These are phyloP conservation scores for Penicillium sp. DNA, from an alignment of 2,329 filamentous ascomycete genomes.

Conservation along the genomic window DNA sequence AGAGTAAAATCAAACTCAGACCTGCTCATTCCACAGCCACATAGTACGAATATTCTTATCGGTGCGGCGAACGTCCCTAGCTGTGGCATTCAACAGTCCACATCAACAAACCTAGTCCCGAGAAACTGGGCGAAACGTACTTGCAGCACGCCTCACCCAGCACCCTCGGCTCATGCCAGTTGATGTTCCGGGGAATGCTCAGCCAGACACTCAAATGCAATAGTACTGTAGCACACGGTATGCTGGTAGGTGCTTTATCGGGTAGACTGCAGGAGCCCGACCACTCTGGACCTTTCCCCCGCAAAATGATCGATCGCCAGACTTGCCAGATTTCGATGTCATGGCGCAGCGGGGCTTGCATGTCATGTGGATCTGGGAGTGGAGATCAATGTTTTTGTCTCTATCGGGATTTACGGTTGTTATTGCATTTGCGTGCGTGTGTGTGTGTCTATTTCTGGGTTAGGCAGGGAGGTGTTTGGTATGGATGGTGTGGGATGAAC, in stretches of 20 bases:
- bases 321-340: background rate
- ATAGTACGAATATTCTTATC: background rate
- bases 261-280: slow-evolving; percentile 10
- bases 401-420: background rate
- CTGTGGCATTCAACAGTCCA: slow-evolving; percentile 3
- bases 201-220: background rate
- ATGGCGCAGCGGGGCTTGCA: slow-evolving; percentile 16
- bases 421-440: background rate
- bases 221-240: slow-evolving; percentile 4
- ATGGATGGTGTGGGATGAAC: background rate
- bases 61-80: background rate
- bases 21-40: background rate
- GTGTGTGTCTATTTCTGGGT: background rate
- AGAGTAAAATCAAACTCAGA: background rate
- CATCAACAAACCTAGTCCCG: background rate
- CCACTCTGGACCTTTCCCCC: slow-evolving; percentile 15
- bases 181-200: slow-evolving; percentile 15
- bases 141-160: slow-evolving; percentile 6
- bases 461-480: background rate
- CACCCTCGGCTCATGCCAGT: slow-evolving; percentile 9
- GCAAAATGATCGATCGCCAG: slow-evolving; percentile 15
- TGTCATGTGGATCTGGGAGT: slow-evolving; percentile 2
- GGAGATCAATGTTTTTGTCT: background rate
- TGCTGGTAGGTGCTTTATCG: slow-evolving; percentile 9
- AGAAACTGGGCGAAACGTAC: background rate